Conservation (phyloP, 2,329 filamentous ascomycete genomes). For the Sphaerulina musiva region DNA sequence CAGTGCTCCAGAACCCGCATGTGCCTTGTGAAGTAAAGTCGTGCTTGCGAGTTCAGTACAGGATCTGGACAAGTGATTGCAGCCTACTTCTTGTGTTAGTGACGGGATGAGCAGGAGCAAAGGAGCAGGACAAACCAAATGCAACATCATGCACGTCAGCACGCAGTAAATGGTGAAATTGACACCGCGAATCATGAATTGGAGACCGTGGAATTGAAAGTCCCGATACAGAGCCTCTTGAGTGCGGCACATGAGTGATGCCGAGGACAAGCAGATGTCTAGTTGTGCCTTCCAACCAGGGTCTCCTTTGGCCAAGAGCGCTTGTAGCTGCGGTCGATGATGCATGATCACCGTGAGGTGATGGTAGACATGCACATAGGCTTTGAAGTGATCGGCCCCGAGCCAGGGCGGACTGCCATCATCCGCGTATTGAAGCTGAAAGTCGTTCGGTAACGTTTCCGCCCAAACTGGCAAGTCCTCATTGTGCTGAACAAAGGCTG, state of each 20-base stretch:
- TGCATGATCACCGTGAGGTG: conserved; percentile 79
- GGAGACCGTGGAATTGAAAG: conserved; percentile 71
- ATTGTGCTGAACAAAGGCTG: conserved; percentile 73
- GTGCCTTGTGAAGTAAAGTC: conserved; percentile 83
- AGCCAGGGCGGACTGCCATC: conserved; percentile 80
- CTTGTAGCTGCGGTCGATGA: conserved; percentile 72
- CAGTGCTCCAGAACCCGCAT: conserved; percentile 90
- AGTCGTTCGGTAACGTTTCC: conserved; percentile 67
- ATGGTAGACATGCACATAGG: conserved; percentile 85
- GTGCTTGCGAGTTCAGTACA: conserved; percentile 74
- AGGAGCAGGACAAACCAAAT: conserved; percentile 61
- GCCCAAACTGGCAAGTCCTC: conserved; percentile 71
- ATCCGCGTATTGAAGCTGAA: conserved; percentile 68
- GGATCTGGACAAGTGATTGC: conserved; percentile 90
- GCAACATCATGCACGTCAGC: conserved; percentile 84
- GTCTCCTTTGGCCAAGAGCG: conserved; percentile 69
- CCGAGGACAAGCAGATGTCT: conserved; percentile 75
- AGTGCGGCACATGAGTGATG: conserved; percentile 75
- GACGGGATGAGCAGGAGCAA: neutral
- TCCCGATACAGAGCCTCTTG: conserved; percentile 75
- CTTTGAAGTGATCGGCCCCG: conserved; percentile 70
- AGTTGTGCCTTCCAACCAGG: conserved; percentile 84
- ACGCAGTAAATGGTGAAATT: conserved; percentile 94
- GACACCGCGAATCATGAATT: conserved; percentile 89
- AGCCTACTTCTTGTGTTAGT: conserved; percentile 46